Evolutionary conservation across 1,284 basidiomycete species (phyloP).

Genomic region (Melanopsichium pennsylvanicum): DNA sequence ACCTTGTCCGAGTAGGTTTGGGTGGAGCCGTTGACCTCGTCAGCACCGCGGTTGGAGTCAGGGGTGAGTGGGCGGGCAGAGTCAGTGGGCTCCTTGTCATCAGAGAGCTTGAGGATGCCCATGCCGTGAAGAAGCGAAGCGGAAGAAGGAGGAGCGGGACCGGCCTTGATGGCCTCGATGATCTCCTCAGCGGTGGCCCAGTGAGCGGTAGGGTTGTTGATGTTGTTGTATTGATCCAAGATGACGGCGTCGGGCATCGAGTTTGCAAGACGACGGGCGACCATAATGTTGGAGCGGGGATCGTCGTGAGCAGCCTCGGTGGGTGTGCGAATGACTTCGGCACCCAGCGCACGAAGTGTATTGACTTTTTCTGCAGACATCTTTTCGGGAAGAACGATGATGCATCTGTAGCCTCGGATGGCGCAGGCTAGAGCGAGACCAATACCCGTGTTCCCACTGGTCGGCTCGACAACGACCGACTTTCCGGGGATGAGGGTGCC

Average conservation of each 20-base stretch:
- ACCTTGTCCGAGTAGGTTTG: constrained; percentile 68
- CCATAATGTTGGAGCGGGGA: constrained; percentile 87
- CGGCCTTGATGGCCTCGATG: constrained; percentile 77
- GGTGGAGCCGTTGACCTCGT: constrained; percentile 27
- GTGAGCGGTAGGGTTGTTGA: constrained; percentile 69
- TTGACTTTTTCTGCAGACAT: constrained; percentile 98
- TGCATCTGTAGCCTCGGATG: constrained; percentile 79
- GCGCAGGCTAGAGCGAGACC: constrained; percentile 77
- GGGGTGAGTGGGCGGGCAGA: constrained; percentile 44
- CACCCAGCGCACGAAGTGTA: constrained; percentile 86
- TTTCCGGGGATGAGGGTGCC: constrained; percentile 86
- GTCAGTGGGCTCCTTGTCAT: constrained; percentile 14
- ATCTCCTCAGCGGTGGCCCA: constrained; percentile 60
- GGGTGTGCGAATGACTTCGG: constrained; percentile 93
- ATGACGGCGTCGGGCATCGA: constrained; percentile 87
- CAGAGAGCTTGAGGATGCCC: constrained; percentile 66
- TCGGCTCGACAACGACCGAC: constrained; percentile 86
- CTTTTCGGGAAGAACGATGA: constrained; percentile 92
- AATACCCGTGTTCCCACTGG: constrained; percentile 91
- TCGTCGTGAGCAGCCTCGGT: constrained; percentile 84
- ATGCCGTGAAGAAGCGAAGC: constrained; percentile 34
- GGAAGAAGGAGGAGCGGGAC: constrained; percentile 57
- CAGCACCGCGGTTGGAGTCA: constrained; percentile 42
- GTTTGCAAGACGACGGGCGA: constrained; percentile 79
- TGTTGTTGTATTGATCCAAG: constrained; percentile 82